Evolutionary conservation across 257 asterid species (phyloP).

Genomic region (Solanum rostratum): DNA sequence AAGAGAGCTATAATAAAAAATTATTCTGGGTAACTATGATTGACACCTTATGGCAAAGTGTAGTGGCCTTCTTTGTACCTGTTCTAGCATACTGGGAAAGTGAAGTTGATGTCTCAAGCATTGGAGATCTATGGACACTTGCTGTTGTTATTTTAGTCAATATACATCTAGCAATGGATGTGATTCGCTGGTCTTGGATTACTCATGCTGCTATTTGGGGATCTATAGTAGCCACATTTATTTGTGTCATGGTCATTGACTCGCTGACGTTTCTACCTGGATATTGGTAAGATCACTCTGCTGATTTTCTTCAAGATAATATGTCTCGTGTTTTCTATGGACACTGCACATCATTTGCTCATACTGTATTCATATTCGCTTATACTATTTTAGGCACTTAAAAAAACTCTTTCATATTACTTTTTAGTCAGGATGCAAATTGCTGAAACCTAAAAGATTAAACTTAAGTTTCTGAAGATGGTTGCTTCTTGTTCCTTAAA

Average conservation of each 20-base stretch:
- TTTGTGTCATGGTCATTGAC: constrained; percentile 69
- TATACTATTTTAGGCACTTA: background rate
- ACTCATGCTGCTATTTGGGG: constrained; percentile 91
- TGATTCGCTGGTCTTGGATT: constrained; percentile 79
- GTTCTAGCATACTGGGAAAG: constrained; percentile 69
- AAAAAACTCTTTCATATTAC: background rate
- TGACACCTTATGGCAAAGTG: constrained; percentile 92
- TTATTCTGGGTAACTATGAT: constrained; percentile 71
- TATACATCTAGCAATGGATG: constrained; percentile 86
- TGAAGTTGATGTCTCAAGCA: constrained; percentile 54
- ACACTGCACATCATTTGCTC: background rate
- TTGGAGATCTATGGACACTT: constrained; percentile 90
- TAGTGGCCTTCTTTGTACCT: constrained; percentile 61
- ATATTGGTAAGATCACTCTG: constrained; percentile 52
- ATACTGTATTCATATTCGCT: background rate
- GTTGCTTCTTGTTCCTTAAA: background rate
- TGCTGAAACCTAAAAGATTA: background rate
- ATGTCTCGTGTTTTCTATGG: background rate
- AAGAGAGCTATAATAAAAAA: constrained; percentile 62
- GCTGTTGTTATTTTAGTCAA: constrained; percentile 82
- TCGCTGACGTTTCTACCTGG: constrained; percentile 60
- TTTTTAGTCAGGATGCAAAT: background rate
- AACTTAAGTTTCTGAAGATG: background rate
- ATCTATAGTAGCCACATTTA: constrained; percentile 67
- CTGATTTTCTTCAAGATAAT: background rate